Base-by-base conservation (phyloP, 2,329 filamentous ascomycete genomes). In the Metarhizium guizhouense region DNA sequence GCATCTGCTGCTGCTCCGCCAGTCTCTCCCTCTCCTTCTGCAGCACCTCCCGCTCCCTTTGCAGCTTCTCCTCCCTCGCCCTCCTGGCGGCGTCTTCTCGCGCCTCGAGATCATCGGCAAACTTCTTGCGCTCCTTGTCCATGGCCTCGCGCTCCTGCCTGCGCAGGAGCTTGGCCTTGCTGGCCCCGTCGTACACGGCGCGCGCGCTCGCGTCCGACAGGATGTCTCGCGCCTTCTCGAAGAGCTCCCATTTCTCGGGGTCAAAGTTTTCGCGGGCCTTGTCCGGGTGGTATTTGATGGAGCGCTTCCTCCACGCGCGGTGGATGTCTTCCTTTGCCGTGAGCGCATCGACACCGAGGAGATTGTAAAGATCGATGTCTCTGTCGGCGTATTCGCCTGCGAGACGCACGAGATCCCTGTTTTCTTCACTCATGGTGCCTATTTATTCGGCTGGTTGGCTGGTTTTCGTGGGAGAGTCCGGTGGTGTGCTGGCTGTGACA, bases 281-380 rank as follows among this genome's bases (percentile, higher is more conserved):
- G 78, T 97, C 93, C 1, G 93, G 93, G 70, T 97, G 93, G 75
- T 92, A 90, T 66, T 90, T 90, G n/a, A 96, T 77, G 3, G 90
- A 90, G 34, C 86, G 85, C 64, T 89, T 88, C 57, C 90, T 84
- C 77, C 93, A 96, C 48, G 90, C 90, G 62, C 87, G 85, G 60
- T 89, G 86, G 64, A 95, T 86, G 59, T 91, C 87, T n/a, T 83
- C 74, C 55, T 87, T 85, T 20, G 79, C 73, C 0, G 86, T 82
- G 18, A 84, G 79, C 20, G 83, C 76, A 55, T 83, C 76, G 52
- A 94, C 77, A 55, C 80, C 81, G 16, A 95, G 81, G 30, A 95
- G 79, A 30, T 81, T 83, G 74, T 94, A 96, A 60, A 93, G 87
- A 70, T 95, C 89, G 62, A 83, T 69, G 56, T 79, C 75, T n/a